Evolutionary conservation across 495 filamentous ascomycete genomes (phyloP), one percentile per base, ranked within the genome.

Genomic region (Schizothecium vesticola): DNA sequence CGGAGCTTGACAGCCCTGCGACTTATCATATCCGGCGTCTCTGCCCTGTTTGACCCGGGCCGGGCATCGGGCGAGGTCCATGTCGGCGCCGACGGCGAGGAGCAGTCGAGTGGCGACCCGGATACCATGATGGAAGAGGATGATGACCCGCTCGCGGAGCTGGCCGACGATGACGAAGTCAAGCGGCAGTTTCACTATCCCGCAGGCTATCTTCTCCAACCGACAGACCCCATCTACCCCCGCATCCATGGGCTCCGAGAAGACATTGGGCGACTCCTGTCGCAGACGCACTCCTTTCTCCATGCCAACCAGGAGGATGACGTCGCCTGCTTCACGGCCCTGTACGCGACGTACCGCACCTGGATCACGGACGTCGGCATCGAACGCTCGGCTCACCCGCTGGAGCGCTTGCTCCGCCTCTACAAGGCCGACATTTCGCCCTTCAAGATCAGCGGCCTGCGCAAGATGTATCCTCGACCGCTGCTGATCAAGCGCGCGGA

Each of bases 361-460:
- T 99, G 93, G 92, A 97, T 99, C 73, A 90, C 96, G 9, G 95
- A 99, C 72, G 93, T 98, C 59, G 96, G 96, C 22, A 96, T 97
- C 67, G 95, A 99, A 74, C 84, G 95, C 67, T 97, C 93, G 10
- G 94, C 95, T 7, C 96, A 97, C 75, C 91, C 95, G 11, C 81
- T 99, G 29, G 95, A 99, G 74, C 85, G 96, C 25, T 87, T 97
- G 13, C 86, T 88, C 9, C 86, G 92, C 59, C 86, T 99, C 12
- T 88, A 96, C 66, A 85, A 86, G 65, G 89, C 92, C 10, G 95
- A 99, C 73, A 91, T 92, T 55, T 87, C 90, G 33, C 91, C 93
- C 0, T 99, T 96, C 83, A 97, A 97, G 79, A 91, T 97, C 73
- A 96, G 89, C 73, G 95, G 95, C 1, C 79, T 96, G 56, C 87